phyloP scores from a whole-genome alignment of 2,329 filamentous ascomycete genomes.

The Rhinocladiella similis region DNA sequence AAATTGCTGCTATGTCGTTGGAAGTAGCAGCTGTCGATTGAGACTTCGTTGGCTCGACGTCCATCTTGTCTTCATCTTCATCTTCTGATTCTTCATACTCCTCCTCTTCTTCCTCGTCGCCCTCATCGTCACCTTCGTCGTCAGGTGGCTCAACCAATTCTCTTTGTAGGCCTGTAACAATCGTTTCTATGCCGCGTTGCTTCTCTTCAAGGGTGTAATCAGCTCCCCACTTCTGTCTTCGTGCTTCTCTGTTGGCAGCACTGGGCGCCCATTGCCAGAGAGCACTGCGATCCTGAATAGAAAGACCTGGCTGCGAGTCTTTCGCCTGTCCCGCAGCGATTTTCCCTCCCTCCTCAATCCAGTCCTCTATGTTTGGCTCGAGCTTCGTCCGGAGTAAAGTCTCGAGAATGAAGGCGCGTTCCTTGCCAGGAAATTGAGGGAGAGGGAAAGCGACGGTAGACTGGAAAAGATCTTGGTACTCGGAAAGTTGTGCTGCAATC shows the following conservation, averaged over 20 bases:
- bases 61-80: slow-evolving; percentile 41
- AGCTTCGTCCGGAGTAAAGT: slow-evolving; percentile 80
- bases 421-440: slow-evolving; percentile 71
- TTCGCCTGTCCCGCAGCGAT: slow-evolving; percentile 34
- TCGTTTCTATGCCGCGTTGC: slow-evolving; percentile 64
- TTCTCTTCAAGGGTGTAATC: slow-evolving; percentile 73
- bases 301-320: slow-evolving; percentile 32
- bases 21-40: slow-evolving; percentile 34
- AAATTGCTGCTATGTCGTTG: slow-evolving; percentile 36
- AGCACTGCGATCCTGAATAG: slow-evolving; percentile 53
- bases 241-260: slow-evolving; percentile 48
- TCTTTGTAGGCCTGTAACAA: slow-evolving; percentile 68
- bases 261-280: slow-evolving; percentile 61
- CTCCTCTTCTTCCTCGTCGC: slow-evolving; percentile 54
- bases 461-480: slow-evolving; percentile 67
- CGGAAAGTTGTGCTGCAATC: slow-evolving; percentile 64
- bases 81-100: slow-evolving; percentile 54
- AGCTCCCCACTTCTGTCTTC: slow-evolving; percentile 56
- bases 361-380: slow-evolving; percentile 73
- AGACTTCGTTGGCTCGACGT: slow-evolving; percentile 38
- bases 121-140: slow-evolving; percentile 43
- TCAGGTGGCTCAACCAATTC: slow-evolving; percentile 56
- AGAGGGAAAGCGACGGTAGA: slow-evolving; percentile 73
- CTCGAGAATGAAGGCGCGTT: slow-evolving; percentile 64
- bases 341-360: slow-evolving; percentile 65